These are phyloP conservation scores for Salvia sclarea DNA, from an alignment of 305 asterid species.

Conservation along the genomic window DNA sequence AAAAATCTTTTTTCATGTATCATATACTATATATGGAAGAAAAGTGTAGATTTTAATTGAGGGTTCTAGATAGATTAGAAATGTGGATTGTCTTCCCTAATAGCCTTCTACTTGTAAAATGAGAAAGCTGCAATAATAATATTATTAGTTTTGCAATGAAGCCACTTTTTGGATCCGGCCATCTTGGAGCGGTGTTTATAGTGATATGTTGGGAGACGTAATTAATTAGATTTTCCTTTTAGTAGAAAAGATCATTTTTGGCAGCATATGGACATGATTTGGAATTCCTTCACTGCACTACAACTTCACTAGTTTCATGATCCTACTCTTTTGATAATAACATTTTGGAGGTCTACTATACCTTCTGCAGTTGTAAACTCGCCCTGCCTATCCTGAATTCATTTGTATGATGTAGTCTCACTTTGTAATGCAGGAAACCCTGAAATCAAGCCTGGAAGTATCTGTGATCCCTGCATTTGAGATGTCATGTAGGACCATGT, in stretches of 20 bases:
- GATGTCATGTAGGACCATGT: slow-evolving; percentile 85
- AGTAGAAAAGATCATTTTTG: not conserved
- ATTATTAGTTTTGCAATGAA: not conserved
- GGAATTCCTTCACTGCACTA: not conserved
- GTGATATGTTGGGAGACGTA: not conserved
- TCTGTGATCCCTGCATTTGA: slow-evolving; percentile 86
- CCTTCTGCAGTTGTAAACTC: not conserved
- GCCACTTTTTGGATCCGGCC: not conserved
- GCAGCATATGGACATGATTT: slow-evolving; percentile 11
- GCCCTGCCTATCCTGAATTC: slow-evolving; percentile 5
- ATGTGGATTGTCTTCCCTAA: not conserved
- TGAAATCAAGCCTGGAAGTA: slow-evolving; percentile 75
- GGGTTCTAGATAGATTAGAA: not conserved
- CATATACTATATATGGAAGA: too few species aligned
- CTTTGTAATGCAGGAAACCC: slow-evolving; percentile 63
- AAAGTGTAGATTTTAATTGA: not conserved
- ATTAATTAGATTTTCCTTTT: not conserved
- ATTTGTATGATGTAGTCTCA: slow-evolving; percentile 21
- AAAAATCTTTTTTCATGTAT: too few species aligned
- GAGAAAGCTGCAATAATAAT: not conserved
- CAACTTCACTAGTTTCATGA: not conserved
- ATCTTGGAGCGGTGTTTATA: not conserved
- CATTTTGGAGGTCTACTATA: not conserved
- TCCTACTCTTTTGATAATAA: not conserved
- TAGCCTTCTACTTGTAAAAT: not conserved